phyloP scores from a whole-genome alignment of 805 yeast genomes.

The Lipomyces lipofer region DNA sequence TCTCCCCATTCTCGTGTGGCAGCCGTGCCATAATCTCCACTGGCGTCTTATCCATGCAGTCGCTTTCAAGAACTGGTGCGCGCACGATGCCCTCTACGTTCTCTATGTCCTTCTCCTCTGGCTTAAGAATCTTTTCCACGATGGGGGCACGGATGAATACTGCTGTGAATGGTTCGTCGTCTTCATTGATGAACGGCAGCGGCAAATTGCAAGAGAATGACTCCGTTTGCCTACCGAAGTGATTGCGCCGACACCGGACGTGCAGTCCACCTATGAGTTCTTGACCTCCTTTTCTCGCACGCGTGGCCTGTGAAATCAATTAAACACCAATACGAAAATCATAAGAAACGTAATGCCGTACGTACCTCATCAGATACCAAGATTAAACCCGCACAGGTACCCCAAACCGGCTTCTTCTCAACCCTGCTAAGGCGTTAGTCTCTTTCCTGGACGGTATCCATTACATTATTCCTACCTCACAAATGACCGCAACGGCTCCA shows the following conservation, averaged over 20 bases:
- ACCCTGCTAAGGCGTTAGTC: conserved; percentile 7
- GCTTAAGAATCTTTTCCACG: conserved; percentile 42
- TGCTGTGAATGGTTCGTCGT: conserved; percentile 40
- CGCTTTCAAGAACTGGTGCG: conserved; percentile 31
- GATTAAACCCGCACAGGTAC: conserved; percentile 83
- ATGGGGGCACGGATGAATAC: conserved; percentile 79
- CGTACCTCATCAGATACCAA: conserved; percentile 52
- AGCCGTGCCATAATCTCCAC: conserved; percentile 36
- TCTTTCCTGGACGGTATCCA: background rate
- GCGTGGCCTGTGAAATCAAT: conserved; percentile 46
- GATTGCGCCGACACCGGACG: conserved; percentile 66
- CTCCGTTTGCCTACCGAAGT: conserved; percentile 75
- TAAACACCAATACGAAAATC: background rate
- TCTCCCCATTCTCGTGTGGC: conserved; percentile 36
- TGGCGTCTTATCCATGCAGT: conserved; percentile 1
- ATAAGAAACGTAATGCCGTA: background rate
- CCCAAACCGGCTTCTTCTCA: conserved; percentile 65
- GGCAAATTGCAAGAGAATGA: conserved; percentile 49
- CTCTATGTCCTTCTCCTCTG: conserved; percentile 3
- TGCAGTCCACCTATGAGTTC: conserved; percentile 63
- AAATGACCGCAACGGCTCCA: conserved; percentile 54
- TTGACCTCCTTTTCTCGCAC: conserved; percentile 50
- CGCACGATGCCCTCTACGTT: conserved; percentile 17
- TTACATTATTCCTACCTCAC: conserved; percentile 41
- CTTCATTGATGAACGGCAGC: conserved; percentile 33